Conservation (phyloP, 306 rosid genomes). For the Boehmeria nivea region DNA sequence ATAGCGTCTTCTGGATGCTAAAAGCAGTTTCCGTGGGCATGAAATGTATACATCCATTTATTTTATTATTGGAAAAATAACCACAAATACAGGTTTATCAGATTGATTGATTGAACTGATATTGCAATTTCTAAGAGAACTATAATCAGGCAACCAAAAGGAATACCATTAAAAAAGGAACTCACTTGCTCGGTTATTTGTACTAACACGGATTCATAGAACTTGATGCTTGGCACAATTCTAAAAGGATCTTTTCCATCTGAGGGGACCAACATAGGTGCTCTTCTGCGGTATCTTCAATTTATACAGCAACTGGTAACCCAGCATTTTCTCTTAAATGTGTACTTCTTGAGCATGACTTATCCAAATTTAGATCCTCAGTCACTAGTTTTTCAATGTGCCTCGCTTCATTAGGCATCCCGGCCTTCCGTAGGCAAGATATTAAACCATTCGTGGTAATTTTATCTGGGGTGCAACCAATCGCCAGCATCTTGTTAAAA, state of each 20-base stretch:
- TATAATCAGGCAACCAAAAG: constrained; percentile 5
- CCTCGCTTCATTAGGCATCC: constrained; percentile 69
- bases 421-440: constrained; percentile 79
- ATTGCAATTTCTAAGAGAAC: background rate
- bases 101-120: background rate
- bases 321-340: constrained; percentile 32
- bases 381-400: constrained; percentile 36
- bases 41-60: too few species aligned
- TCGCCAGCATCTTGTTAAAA: constrained; percentile 65
- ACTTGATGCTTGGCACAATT: background rate
- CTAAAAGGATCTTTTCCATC: constrained; percentile 7
- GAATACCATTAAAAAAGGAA: constrained; percentile 3
- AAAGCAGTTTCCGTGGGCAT: too few species aligned
- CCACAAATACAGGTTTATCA: too few species aligned
- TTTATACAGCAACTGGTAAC: constrained; percentile 40
- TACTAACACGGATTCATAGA: constrained; percentile 13
- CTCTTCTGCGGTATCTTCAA: constrained; percentile 8
- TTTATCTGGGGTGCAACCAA: constrained; percentile 62
- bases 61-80: too few species aligned
- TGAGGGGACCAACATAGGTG: background rate
- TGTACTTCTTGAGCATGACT: constrained; percentile 15
- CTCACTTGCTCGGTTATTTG: constrained; percentile 14
- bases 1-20: too few species aligned
- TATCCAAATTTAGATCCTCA: constrained; percentile 28
- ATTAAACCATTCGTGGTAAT: constrained; percentile 55